phyloP scores from a whole-genome alignment of 2,329 filamentous ascomycete species.

The Xylaria sp. region DNA sequence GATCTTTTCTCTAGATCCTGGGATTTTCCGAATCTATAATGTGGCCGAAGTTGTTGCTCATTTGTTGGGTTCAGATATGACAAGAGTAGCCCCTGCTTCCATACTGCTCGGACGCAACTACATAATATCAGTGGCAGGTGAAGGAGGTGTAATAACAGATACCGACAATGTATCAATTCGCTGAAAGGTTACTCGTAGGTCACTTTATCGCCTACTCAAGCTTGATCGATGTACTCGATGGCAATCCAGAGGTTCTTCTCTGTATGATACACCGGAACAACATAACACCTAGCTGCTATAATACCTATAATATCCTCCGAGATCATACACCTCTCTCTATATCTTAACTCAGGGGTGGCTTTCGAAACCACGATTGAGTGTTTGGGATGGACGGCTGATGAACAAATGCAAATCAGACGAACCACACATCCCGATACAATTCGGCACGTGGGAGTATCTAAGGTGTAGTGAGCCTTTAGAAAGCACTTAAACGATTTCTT shows the following conservation, averaged over 20 bases:
- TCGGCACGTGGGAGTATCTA: slow-evolving; percentile 27
- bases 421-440: slow-evolving; percentile 18
- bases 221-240: not conserved
- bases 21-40: not conserved
- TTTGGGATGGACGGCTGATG: slow-evolving; percentile 33
- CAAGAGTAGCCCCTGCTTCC: too few species aligned
- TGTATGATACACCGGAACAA: not conserved
- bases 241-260: not conserved
- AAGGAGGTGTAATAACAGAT: not conserved
- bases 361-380: slow-evolving; percentile 30
- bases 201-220: not conserved
- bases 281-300: not conserved
- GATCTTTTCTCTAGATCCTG: not conserved
- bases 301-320: not conserved
- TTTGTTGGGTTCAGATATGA: not conserved
- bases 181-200: not conserved
- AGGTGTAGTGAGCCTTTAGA: not conserved
- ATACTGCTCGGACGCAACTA: not conserved
- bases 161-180: not conserved
- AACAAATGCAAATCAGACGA: slow-evolving; percentile 28
- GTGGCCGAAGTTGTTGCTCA: not conserved
- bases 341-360: slow-evolving; percentile 22
- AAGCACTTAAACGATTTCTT: not conserved
- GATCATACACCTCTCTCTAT: not conserved
- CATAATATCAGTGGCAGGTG: not conserved